Conservation (phyloP, 1,284 basidiomycete genomes). For the Malassezia caprae region DNA sequence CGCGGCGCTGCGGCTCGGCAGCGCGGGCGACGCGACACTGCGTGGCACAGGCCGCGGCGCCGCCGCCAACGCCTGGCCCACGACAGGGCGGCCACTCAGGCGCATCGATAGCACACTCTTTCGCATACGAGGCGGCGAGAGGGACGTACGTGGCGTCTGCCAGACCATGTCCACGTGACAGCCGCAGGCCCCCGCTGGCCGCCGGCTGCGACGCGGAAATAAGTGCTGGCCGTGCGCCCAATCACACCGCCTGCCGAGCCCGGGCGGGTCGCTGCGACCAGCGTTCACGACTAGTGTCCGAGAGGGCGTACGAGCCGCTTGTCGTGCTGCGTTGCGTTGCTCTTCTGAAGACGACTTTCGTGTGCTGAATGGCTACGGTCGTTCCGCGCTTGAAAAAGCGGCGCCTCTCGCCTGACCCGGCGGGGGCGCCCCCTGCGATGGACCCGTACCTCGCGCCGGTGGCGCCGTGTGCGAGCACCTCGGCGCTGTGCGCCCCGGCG, state of each 20-base stretch:
- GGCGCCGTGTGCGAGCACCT: not conserved
- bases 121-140: not conserved
- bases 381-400: slow-evolving; percentile 18
- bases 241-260: not conserved
- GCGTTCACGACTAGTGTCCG: not conserved
- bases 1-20: not conserved
- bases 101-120: slow-evolving; percentile 5
- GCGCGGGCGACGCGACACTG: not conserved
- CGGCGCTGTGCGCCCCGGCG: not conserved
- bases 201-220: not conserved
- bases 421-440: not conserved
- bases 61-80: not conserved
- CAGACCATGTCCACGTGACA: not conserved
- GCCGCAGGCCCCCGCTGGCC: not conserved
- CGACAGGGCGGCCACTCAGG: slow-evolving; percentile 1
- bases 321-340: not conserved
- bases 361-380: slow-evolving; percentile 12
- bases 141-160: not conserved
- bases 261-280: not conserved
- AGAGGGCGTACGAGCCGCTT: not conserved
- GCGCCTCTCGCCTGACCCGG: slow-evolving; percentile 4
- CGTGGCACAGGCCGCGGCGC: not conserved
- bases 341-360: not conserved
- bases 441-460: not conserved
- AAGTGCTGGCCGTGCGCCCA: not conserved